Base-by-base conservation (phyloP, 306 rosid genomes). In the Prinsepia uniflora region DNA sequence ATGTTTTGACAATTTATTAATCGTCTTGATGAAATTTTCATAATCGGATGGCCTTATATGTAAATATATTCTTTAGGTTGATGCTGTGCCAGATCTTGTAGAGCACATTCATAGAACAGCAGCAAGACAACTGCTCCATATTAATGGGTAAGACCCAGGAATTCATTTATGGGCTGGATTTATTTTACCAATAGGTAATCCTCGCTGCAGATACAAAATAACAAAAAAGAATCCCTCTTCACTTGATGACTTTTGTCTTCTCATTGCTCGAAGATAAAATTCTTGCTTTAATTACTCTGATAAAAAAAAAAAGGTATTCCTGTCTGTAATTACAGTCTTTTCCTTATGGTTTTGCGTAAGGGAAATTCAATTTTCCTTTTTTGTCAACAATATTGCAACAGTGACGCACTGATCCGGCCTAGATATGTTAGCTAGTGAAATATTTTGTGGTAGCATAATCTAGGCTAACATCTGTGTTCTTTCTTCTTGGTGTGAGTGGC, bases 41-140 rank as follows among this genome's bases (percentile, higher is more conserved):
- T 53, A n/a, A 17, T 53, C 57, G 6, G 24, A 49, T 53, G 57
- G 10, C 17, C 11, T 76, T 20, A 49, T 5, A 5, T 55, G 2
- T 54, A 5, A 30, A 1, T 30, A 3, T 53, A n/a, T 52, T 65
- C 78, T 70, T 74, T 76, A 95, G 99, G 97, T 95, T 84, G 99
- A 89, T 83, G 97, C 92, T 82, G 96, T 91, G 60, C 97, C 97
- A 22, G 87, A 91, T 86, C 99, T 91, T 80, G 63, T 49, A 19
- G 96, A 89, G 87, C 92, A 89, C 67, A 87, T 91, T 67, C 89
- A 95, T 82, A 89, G 82, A 83, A 87, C 94, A 62, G 89, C 96
- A 54, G 97, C 90, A 59, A 87, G 92, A 80, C 76, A 81, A 68
- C 81, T 95, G 71, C 96, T 95, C 67, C 90, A 91, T 80, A 84